These are phyloP conservation scores for Tolypocladium guangdongense DNA, from an alignment of 2,329 filamentous ascomycete species.

Conservation along the genomic window DNA sequence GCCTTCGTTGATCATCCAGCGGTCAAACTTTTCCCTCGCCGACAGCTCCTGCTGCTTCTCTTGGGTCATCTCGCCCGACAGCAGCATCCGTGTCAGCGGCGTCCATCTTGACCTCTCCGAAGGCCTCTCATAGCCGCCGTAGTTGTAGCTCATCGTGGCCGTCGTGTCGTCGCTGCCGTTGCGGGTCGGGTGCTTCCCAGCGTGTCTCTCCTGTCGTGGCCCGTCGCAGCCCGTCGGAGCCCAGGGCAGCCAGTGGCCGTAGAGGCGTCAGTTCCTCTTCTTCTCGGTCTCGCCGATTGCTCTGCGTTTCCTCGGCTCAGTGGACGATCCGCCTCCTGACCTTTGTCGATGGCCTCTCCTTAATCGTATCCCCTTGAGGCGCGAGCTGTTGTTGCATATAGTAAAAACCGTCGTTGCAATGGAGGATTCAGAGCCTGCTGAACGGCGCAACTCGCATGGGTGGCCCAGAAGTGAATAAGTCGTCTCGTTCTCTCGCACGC, in stretches of 20 bases:
- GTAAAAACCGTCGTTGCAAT: neutral
- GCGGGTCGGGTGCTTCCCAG: neutral
- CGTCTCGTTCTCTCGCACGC: neutral
- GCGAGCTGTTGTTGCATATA: neutral
- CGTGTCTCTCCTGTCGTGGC: neutral
- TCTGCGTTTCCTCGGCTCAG: neutral
- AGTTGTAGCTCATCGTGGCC: constrained; percentile 16
- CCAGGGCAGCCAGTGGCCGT: neutral
- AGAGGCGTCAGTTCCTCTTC: neutral
- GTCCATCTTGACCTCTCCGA: constrained; percentile 73
- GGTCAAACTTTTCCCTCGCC: constrained; percentile 61
- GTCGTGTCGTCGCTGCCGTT: neutral
- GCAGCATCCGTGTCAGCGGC: constrained; percentile 69
- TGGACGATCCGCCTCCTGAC: neutral
- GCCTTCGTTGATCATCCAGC: constrained; percentile 86
- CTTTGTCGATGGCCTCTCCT: neutral
- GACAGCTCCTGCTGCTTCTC: constrained; percentile 59
- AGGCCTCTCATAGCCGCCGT: constrained; percentile 21
- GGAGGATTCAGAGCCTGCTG: constrained; percentile 45
- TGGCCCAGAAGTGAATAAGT: neutral
- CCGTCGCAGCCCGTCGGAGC: neutral
- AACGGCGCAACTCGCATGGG: constrained; percentile 20
- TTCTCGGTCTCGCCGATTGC: neutral
- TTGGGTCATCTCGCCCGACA: constrained; percentile 72
- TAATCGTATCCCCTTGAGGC: neutral